These are phyloP conservation scores for Apiotrichum sp. DNA, from an alignment of 1,284 basidiomycete genomes.

Conservation along the genomic window DNA sequence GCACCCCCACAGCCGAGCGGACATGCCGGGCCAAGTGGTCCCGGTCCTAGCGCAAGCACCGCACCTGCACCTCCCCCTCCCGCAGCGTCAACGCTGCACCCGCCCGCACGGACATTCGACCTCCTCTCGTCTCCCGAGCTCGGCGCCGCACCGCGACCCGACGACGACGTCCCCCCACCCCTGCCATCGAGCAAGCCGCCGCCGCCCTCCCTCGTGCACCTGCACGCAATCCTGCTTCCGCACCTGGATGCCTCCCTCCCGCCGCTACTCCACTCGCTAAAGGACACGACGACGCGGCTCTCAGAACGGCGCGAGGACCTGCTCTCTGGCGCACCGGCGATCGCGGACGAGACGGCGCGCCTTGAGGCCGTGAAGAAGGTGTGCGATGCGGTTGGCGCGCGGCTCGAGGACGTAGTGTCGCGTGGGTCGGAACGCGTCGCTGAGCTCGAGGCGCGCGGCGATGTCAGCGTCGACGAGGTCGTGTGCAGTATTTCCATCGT, in stretches of 20 bases:
- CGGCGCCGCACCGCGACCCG: conserved; percentile 36
- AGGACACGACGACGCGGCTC: conserved; percentile 66
- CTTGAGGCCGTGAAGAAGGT: conserved; percentile 91
- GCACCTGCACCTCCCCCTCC: not conserved
- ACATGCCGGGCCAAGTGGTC: too few species aligned
- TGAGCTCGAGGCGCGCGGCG: conserved; percentile 59
- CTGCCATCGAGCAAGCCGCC: conserved; percentile 72
- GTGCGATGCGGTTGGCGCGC: conserved; percentile 67
- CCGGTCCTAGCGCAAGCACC: too few species aligned
- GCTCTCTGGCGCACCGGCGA: conserved; percentile 80
- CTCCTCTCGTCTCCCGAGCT: conserved; percentile 30
- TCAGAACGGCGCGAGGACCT: conserved; percentile 75
- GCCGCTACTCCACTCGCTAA: conserved; percentile 60
- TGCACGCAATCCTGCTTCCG: conserved; percentile 74
- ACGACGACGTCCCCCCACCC: conserved; percentile 56
- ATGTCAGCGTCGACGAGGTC: conserved; percentile 71
- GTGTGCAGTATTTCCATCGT: conserved; percentile 92
- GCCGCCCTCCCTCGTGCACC: conserved; percentile 64
- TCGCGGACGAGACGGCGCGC: conserved; percentile 92
- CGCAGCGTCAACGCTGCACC: not conserved
- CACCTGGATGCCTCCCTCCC: conserved; percentile 67
- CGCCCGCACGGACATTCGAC: conserved; percentile 16
- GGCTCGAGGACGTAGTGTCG: conserved; percentile 59
- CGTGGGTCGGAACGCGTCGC: conserved; percentile 62
- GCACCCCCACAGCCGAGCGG: too few species aligned